Evolutionary conservation across 1,139 yeast genomes (phyloP).

Genomic region (Taphrina pruni): DNA sequence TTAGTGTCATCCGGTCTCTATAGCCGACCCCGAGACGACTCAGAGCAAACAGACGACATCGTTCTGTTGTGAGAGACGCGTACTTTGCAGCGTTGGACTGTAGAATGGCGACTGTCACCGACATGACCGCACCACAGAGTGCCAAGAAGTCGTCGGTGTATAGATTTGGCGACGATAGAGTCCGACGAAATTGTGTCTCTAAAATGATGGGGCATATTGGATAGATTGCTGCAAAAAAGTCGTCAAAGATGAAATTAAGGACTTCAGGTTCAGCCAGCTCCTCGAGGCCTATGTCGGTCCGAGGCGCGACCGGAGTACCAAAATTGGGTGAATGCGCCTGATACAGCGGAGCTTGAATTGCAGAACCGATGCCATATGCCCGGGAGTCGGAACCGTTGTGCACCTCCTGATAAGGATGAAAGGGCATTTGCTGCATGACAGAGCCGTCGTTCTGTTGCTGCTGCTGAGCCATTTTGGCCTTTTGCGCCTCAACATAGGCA

Average conservation of each 20-base stretch:
- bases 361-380: neutral
- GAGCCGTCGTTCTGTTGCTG: slow-evolving; percentile 16
- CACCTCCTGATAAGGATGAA: neutral
- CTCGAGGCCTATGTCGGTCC: slow-evolving; percentile 12
- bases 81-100: slow-evolving; percentile 1
- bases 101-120: slow-evolving; percentile 18
- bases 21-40: slow-evolving; percentile 7
- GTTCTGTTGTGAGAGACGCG: slow-evolving; percentile 5
- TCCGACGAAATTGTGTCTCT: slow-evolving; percentile 19
- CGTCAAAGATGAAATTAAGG: slow-evolving; percentile 17
- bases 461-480: slow-evolving; percentile 12
- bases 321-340: slow-evolving; percentile 2
- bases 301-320: slow-evolving; percentile 8
- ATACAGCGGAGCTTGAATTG: slow-evolving; percentile 1
- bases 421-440: neutral
- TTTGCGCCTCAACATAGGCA: slow-evolving; percentile 35
- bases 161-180: slow-evolving; percentile 2
- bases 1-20: slow-evolving; percentile 13
- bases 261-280: slow-evolving; percentile 9
- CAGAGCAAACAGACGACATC: neutral
- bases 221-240: slow-evolving; percentile 10
- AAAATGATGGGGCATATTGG: slow-evolving; percentile 23
- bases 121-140: slow-evolving; percentile 16
- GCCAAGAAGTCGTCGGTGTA: slow-evolving; percentile 26
- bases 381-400: neutral